These are phyloP conservation scores for Sclerotinia nivalis DNA, from an alignment of 2,329 filamentous ascomycete genomes.

Conservation along the genomic window DNA sequence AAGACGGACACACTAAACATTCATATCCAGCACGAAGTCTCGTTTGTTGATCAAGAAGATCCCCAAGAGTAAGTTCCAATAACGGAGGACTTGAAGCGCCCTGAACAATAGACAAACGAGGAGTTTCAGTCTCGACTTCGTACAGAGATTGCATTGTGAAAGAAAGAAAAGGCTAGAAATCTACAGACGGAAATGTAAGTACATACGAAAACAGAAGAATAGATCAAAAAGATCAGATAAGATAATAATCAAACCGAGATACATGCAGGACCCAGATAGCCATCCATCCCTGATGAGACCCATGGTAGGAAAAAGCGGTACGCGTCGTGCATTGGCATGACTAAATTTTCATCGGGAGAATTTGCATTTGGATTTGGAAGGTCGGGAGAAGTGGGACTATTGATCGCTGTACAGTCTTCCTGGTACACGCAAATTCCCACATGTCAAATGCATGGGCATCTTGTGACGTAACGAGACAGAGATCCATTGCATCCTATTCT, in stretches of 20 bases:
- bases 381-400: not conserved
- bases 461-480: not conserved
- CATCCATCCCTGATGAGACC: not conserved
- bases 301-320: not conserved
- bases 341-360: not conserved
- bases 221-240: slow-evolving; percentile 24
- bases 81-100: slow-evolving; percentile 18
- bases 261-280: slow-evolving; percentile 5
- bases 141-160: slow-evolving; percentile 19
- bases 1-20: slow-evolving; percentile 13
- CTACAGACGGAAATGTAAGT: not conserved
- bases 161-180: not conserved
- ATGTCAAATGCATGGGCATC: not conserved
- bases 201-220: not conserved
- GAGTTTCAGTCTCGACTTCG: slow-evolving; percentile 13
- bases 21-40: slow-evolving; percentile 4
- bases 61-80: slow-evolving; percentile 17
- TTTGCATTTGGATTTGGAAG: not conserved
- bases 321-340: slow-evolving; percentile 8
- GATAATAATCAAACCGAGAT: slow-evolving; percentile 11
- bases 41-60: slow-evolving; percentile 20
- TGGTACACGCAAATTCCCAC: not conserved
- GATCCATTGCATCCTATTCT: not conserved
- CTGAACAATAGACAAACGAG: slow-evolving; percentile 15
- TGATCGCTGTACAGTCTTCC: not conserved